Percentiles rank a stretch among this genome's conserved stretches.
phyloP scores from a whole-genome alignment of 106 monocot species.

The Amphibolis antarctica region DNA sequence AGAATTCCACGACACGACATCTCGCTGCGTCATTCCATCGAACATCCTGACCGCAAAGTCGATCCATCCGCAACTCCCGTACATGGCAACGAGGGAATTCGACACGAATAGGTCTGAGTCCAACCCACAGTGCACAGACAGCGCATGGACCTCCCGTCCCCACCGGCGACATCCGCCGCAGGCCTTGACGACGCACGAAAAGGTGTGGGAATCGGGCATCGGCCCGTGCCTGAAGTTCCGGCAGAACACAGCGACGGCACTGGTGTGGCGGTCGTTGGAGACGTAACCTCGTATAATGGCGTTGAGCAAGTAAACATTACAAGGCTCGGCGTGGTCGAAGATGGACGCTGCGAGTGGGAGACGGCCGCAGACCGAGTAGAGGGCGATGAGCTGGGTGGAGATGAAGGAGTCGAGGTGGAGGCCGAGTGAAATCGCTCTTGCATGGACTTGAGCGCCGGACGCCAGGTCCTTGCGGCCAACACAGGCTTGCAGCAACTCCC shows the following conservation, averaged over 20 bases:
- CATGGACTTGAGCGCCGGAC: no score
- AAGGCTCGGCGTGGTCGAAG: no score
- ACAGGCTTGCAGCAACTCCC: no score
- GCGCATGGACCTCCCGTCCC: constrained; percentile 29
- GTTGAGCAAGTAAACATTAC: constrained; percentile 34
- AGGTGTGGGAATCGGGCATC: constrained; percentile 33
- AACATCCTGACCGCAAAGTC: constrained; percentile 21
- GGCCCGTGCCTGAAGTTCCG: constrained; percentile 3
- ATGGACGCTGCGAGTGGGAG: no score
- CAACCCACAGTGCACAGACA: constrained; percentile 18
- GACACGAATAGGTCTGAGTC: constrained; percentile 33
- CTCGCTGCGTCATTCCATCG: constrained; percentile 39
- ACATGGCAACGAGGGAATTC: constrained; percentile 45
- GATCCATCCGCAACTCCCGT: constrained; percentile 39
- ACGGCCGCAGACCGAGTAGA: no score
- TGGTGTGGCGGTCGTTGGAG: constrained; percentile 27
- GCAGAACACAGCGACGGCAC: constrained; percentile 33
- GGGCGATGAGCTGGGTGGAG: no score
- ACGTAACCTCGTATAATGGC: constrained; percentile 34
- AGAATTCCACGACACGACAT: constrained; percentile 57
- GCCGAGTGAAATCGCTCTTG: no score
- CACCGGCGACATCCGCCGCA: constrained; percentile 19
- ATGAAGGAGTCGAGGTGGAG: no score
- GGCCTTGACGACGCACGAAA: constrained; percentile 42
- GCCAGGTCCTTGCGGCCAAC: no score